Base-by-base conservation (phyloP, 1,284 basidiomycete species). In the Tilletia setariae region DNA sequence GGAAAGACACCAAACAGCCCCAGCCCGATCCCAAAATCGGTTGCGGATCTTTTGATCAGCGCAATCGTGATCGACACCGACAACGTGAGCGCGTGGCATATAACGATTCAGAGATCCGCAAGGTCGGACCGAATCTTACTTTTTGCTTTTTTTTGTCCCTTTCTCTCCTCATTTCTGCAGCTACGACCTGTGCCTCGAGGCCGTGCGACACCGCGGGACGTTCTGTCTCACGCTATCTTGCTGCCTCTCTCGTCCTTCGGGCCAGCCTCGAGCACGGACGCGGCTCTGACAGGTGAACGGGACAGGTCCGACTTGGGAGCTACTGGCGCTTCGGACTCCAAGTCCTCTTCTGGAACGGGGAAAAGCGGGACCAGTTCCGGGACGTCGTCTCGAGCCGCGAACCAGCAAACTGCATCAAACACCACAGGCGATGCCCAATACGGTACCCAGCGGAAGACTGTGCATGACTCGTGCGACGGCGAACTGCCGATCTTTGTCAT, bases 11-110 rank as follows among this genome's bases (percentile, higher is more conserved):
- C 19, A 21, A 25, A 16, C 15, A 30, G 16, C 28, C 28, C 28
- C 23, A 30, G 16, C 7, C 30, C 9, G 2, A 49, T 74, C 2
- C 51, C 70, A 0, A 64, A 66, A 2, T 63, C 69, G 47, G 70
- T 80, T 3, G 74, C 76, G 0, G 78, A 82, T 44, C 67, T 79
- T 21, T 61, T 78, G 16, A 69, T 80, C 64, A 83, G 83, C 2
- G 88, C 88, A 0, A 68, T 84, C 68, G 68, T 72, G 63, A 80
- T 83, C 70, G 70, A 76, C 81, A 70, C 80, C 77, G 68, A 74
- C 83, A 72, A 80, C 68, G 88, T 30, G 86, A 64, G 32, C 30
- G 35, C n/a, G n/a, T n/a, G n/a, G n/a, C 68, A 9, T 28, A 63
- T 47, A 23, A 16, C 16, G 35, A 40, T 40, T n/a, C n/a, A n/a